Percentiles rank a stretch among this genome's conserved stretches.
Conservation (phyloP, 345 rosid genomes). For the Noccaea bulbosa region DNA sequence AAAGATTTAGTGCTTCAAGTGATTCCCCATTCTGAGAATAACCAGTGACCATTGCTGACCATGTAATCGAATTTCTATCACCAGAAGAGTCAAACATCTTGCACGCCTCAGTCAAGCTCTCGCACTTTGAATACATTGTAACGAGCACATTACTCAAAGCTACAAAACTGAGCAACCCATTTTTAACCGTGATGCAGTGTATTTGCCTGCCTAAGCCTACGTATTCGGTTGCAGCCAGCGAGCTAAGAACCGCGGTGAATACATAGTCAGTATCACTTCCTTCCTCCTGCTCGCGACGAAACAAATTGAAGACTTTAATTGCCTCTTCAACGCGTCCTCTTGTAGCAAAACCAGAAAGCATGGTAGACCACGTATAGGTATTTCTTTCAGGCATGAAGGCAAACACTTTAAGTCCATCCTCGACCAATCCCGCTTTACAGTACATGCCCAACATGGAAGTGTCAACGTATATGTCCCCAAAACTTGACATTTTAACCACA, state of each 20-base stretch:
- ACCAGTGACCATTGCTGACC: constrained; percentile 93
- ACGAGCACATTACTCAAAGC: constrained; percentile 67
- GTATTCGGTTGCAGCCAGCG: constrained; percentile 52
- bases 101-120: constrained; percentile 60
- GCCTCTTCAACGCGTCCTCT: constrained; percentile 54
- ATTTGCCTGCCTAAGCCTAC: constrained; percentile 60
- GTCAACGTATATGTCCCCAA: constrained; percentile 76
- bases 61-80: constrained; percentile 71
- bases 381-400: constrained; percentile 68
- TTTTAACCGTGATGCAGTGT: constrained; percentile 59
- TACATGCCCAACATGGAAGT: constrained; percentile 74
- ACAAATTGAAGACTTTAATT: constrained; percentile 48
- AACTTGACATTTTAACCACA: constrained; percentile 57
- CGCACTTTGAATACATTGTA: constrained; percentile 82
- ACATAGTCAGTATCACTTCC: constrained; percentile 64
- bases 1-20: constrained; percentile 57
- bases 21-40: constrained; percentile 81
- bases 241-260: constrained; percentile 69
- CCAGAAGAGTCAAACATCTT: constrained; percentile 62
- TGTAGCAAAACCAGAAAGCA: constrained; percentile 76
- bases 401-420: constrained; percentile 64
- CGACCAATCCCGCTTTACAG: constrained; percentile 58
- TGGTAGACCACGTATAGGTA: constrained; percentile 64
- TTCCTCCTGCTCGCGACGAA: constrained; percentile 51
- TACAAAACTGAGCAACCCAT: constrained; percentile 55